Evolutionary conservation across 371 early-diverging fungal species (phyloP).

Genomic region (Circinella umbellata): DNA sequence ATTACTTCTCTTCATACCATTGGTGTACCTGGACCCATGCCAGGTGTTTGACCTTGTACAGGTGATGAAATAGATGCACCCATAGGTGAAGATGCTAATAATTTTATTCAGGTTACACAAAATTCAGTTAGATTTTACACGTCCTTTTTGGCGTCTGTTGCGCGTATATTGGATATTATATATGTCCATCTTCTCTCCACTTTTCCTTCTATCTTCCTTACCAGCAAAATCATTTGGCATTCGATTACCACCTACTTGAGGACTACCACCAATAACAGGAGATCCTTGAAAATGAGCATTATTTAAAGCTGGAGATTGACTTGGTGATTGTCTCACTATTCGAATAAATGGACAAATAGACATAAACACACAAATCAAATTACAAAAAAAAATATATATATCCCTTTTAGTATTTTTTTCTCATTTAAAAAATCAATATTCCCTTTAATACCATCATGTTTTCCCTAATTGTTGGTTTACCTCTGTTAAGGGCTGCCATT

Average conservation of each 20-base stretch:
- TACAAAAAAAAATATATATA: too few species aligned
- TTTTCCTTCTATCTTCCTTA: conserved; percentile 13
- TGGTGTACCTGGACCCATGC: conserved; percentile 34
- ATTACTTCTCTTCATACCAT: conserved; percentile 17
- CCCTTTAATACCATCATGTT: not conserved
- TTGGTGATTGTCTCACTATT: conserved; percentile 50
- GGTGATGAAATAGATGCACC: conserved; percentile 33
- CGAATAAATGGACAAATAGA: too few species aligned
- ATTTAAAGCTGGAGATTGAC: conserved; percentile 48
- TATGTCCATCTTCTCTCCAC: not conserved
- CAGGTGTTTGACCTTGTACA: conserved; percentile 29
- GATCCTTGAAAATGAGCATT: conserved; percentile 40
- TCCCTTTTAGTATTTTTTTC: too few species aligned
- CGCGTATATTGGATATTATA: too few species aligned
- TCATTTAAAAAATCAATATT: too few species aligned
- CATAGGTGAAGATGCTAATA: conserved; percentile 34
- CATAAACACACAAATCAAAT: not conserved
- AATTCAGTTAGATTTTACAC: not conserved
- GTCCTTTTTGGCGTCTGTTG: too few species aligned
- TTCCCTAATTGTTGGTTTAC: not conserved
- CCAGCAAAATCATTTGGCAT: conserved; percentile 38
- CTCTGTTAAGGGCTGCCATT: conserved; percentile 33
- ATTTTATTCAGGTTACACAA: not conserved
- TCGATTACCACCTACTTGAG: conserved; percentile 33
- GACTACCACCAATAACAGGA: conserved; percentile 38